These are phyloP conservation scores for Tylopilus rubrobrunneus DNA, from an alignment of 768 basidiomycete genomes.

Conservation along the genomic window DNA sequence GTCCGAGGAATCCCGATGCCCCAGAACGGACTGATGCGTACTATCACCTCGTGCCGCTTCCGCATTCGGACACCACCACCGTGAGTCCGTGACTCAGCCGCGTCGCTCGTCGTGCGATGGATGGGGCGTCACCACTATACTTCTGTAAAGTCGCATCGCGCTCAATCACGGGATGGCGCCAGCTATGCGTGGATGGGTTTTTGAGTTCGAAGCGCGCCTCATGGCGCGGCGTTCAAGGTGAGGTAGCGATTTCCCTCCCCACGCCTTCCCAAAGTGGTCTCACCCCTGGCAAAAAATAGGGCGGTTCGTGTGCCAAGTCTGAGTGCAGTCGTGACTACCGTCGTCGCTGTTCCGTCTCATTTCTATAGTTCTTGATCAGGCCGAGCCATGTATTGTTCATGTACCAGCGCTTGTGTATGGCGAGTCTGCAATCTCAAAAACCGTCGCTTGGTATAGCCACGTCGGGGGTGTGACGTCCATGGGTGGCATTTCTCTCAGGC, in stretches of 20 bases:
- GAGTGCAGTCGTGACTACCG: not conserved
- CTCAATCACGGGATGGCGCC: not conserved
- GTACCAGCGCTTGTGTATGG: too few species aligned
- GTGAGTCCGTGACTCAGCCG: not conserved
- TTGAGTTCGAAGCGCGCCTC: conserved; percentile 3
- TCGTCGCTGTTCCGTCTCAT: not conserved
- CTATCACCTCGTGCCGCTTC: conserved; percentile 14
- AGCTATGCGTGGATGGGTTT: not conserved
- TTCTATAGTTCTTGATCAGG: not conserved
- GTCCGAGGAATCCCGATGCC: conserved; percentile 16
- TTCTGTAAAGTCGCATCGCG: not conserved
- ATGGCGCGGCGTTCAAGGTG: not conserved
- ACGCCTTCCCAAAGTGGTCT: not conserved
- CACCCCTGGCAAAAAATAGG: not conserved
- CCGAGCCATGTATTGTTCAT: not conserved
- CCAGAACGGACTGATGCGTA: conserved; percentile 7
- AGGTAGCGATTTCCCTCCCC: not conserved
- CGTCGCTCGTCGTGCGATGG: conserved; percentile 3
- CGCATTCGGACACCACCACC: conserved; percentile 1
- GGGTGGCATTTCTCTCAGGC: not conserved
- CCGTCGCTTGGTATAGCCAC: not conserved
- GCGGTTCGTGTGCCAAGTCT: not conserved
- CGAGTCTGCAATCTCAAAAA: too few species aligned
- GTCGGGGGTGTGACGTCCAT: not conserved
- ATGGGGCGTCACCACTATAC: not conserved